phyloP scores from a whole-genome alignment of 78 protist genomes.

The Cyanophora paradoxa region DNA sequence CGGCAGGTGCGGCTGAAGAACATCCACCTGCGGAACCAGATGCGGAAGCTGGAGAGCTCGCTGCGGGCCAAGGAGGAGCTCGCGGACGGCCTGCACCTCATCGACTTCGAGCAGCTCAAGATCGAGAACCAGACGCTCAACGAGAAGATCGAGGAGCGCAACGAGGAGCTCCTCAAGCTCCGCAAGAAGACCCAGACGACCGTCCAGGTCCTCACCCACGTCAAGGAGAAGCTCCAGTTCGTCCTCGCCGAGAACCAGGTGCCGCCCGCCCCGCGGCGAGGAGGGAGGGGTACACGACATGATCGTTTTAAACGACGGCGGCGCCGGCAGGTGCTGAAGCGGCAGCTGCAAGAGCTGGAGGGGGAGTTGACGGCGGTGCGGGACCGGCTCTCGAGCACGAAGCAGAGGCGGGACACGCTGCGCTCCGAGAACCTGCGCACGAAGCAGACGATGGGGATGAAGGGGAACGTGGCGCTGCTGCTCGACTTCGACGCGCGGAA shows the following conservation, averaged over 20 bases:
- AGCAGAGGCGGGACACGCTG: slow-evolving; percentile 49
- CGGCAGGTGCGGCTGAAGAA: slow-evolving; percentile 30
- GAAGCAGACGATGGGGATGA: slow-evolving; percentile 25
- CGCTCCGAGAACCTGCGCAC: slow-evolving; percentile 12
- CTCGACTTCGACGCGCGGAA: slow-evolving; percentile 44
- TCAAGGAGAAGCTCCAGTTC: slow-evolving; percentile 69
- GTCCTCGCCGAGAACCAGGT: slow-evolving; percentile 33
- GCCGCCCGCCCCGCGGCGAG: neutral
- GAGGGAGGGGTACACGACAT: slow-evolving; percentile 11
- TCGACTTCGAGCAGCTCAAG: slow-evolving; percentile 85
- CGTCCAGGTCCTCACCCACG: slow-evolving; percentile 61
- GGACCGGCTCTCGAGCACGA: slow-evolving; percentile 27
- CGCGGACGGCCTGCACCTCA: slow-evolving; percentile 48
- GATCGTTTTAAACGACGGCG: too few relatives aligned
- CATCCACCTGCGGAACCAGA: slow-evolving; percentile 24
- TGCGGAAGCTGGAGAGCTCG: neutral
- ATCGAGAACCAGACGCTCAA: slow-evolving; percentile 77
- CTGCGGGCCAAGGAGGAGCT: slow-evolving; percentile 28
- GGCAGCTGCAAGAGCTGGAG: slow-evolving; percentile 11
- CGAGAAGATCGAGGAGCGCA: slow-evolving; percentile 83
- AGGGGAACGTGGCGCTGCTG: slow-evolving; percentile 43
- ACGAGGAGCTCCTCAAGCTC: slow-evolving; percentile 64
- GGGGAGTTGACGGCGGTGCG: slow-evolving; percentile 7
- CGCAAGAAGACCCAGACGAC: slow-evolving; percentile 51
- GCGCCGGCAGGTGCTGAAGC: slow-evolving; percentile 1